Base-by-base conservation (phyloP, 176 grass and related monocot genomes). In the Carex parvula region DNA sequence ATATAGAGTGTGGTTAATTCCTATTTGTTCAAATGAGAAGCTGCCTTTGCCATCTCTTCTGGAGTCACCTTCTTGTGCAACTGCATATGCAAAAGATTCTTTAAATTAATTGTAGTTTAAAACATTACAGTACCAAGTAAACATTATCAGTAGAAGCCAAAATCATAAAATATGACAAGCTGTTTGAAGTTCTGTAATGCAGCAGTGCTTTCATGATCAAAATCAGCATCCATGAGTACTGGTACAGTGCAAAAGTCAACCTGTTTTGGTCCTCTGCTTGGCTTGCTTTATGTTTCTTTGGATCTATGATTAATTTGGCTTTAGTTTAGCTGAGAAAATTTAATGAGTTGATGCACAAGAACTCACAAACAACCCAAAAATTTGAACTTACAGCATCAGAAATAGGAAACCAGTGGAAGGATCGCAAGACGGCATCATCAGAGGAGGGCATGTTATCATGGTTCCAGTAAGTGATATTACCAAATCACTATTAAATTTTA, bases 361-460 rank as follows among this genome's bases (percentile, higher is more conserved):
- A 78, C 10, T 60, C 52, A 70, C 5, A 64, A 58, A 22, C 5
- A 60, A 80, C 37, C 42, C 14, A 8, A 48, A 50, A 7, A 18
- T 37, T 12, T 81, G 16, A n/a, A 90, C 96, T 91, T 24, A 98
- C 96, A 3, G 93, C 89, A 92, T 90, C 79, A 66, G 96, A 88
- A 83, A 98, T 85, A 11, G 89, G 86, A 83, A 98, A 84, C 91
- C 89, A 98, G 53, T 98, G 96, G 82, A 98, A 95, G 89, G 89
- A 89, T 21, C 88, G 85, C 1, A 88, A 71, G 64, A 98, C 88
- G 26, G 93, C 81, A 93, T 98, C 96, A 69, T 98, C 96, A 16
- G 82, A 71, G 15, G 89, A 98, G 84, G 96, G 95, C 24, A 86
- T 39, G 61, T 79, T 86, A n/a, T 98, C 96, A 86, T 98, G 93